Evolutionary conservation across 257 asterid genomes (phyloP).

Genomic region (Fraxinus pennsylvanica): DNA sequence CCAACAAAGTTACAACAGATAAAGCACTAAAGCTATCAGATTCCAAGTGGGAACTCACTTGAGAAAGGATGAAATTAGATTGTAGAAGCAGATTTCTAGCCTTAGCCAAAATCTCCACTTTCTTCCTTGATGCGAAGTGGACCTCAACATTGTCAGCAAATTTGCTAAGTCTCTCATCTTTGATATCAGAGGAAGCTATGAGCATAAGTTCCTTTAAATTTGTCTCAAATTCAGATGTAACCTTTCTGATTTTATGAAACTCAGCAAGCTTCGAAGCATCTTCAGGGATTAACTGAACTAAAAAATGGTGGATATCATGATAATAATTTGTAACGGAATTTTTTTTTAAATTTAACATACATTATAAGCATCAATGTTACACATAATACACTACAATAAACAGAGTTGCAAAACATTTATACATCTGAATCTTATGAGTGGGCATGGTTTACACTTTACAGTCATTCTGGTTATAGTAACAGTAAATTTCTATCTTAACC

Average conservation of each 20-base stretch:
- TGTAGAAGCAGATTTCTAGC: conserved; percentile 77
- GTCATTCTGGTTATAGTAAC: background rate
- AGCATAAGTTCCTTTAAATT: conserved; percentile 66
- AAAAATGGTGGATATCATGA: conserved; percentile 27
- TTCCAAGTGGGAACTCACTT: conserved; percentile 51
- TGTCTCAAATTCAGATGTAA: conserved; percentile 74
- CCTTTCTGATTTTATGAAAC: conserved; percentile 78
- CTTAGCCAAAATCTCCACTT: conserved; percentile 80
- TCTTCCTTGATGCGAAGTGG: conserved; percentile 88
- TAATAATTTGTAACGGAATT: conserved; percentile 2
- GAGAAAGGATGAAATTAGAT: conserved; percentile 71
- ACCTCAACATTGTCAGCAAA: conserved; percentile 89
- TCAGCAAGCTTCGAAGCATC: conserved; percentile 94
- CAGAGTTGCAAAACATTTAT: background rate
- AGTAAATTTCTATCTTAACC: background rate
- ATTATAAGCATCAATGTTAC: background rate
- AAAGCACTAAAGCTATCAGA: conserved; percentile 2
- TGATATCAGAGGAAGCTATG: conserved; percentile 70
- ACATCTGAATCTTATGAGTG: background rate
- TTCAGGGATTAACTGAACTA: conserved; percentile 80
- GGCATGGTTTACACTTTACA: background rate
- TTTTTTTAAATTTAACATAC: background rate
- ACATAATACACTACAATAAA: background rate
- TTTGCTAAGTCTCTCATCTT: conserved; percentile 74
- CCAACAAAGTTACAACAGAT: background rate